Evolutionary conservation across 169 alveolate species (phyloP).

Genomic region (Eimeria praecox): DNA sequence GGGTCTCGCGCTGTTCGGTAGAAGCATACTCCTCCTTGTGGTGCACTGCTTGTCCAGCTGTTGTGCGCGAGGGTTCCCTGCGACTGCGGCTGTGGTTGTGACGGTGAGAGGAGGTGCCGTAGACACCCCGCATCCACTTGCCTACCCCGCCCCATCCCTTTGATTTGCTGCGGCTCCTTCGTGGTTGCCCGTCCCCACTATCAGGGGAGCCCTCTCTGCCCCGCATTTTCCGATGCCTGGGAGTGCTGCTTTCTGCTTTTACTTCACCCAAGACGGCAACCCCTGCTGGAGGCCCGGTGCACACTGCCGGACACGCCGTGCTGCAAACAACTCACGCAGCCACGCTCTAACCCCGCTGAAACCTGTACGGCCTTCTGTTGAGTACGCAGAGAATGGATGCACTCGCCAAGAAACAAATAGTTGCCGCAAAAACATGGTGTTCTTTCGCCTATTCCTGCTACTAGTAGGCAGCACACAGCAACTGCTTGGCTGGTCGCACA

Average conservation of each 20-base stretch:
- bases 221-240: background rate
- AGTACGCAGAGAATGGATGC: too few relatives aligned
- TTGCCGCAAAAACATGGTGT: background rate
- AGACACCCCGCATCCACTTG: conserved; percentile 48
- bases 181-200: background rate
- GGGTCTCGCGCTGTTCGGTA: background rate
- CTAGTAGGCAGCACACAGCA: background rate
- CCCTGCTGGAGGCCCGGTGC: background rate
- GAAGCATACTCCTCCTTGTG: background rate
- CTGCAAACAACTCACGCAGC: background rate
- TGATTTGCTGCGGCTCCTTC: conserved; percentile 30
- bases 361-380: background rate
- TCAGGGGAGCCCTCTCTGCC: background rate
- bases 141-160: conserved; percentile 67
- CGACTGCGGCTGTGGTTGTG: background rate
- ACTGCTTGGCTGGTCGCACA: too few relatives aligned
- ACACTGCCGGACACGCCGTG: conserved; percentile 10
- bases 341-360: background rate
- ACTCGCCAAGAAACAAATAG: background rate
- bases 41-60: background rate
- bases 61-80: background rate
- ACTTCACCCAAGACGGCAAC: background rate
- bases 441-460: background rate
- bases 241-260: background rate
- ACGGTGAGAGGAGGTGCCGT: conserved; percentile 16